Percentiles rank a stretch among this genome's conserved stretches.
These are phyloP conservation scores for Fusarium penzigii DNA, from an alignment of 2,329 filamentous ascomycete genomes.

Conservation along the genomic window DNA sequence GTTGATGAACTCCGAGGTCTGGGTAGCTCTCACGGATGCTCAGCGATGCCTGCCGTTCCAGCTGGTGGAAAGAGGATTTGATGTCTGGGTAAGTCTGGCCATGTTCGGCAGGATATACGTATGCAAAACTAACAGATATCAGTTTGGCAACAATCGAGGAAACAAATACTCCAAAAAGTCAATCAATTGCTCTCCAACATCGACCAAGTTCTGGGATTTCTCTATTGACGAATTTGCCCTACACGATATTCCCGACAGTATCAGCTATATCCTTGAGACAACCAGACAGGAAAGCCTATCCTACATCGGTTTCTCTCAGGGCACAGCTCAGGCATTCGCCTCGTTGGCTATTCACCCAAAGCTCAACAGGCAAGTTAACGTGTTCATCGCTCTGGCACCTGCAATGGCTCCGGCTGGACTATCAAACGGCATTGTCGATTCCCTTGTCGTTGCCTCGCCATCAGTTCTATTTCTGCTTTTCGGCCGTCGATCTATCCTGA, in stretches of 20 bases:
- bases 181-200: constrained; percentile 71
- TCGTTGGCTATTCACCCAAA: constrained; percentile 88
- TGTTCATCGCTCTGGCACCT: constrained; percentile 93
- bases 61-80: constrained; percentile 86
- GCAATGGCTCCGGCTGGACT: constrained; percentile 95
- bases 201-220: constrained; percentile 89
- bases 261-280: constrained; percentile 83
- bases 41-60: constrained; percentile 86
- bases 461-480: constrained; percentile 92
- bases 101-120: neutral
- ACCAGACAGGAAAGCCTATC: constrained; percentile 83
- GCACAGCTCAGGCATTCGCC: constrained; percentile 95
- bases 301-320: constrained; percentile 96
- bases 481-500: constrained; percentile 85
- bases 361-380: constrained; percentile 89
- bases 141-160: constrained; percentile 94
- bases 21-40: constrained; percentile 88
- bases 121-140: constrained; percentile 25
- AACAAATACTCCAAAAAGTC: constrained; percentile 99
- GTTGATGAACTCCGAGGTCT: constrained; percentile 98
- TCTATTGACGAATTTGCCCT: constrained; percentile 99
- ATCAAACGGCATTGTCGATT: constrained; percentile 87
- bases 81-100: constrained; percentile 75
- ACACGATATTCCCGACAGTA: constrained; percentile 93
- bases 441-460: constrained; percentile 89